phyloP scores from a whole-genome alignment of 495 filamentous ascomycete genomes.

The Trichocladium antarcticum region DNA sequence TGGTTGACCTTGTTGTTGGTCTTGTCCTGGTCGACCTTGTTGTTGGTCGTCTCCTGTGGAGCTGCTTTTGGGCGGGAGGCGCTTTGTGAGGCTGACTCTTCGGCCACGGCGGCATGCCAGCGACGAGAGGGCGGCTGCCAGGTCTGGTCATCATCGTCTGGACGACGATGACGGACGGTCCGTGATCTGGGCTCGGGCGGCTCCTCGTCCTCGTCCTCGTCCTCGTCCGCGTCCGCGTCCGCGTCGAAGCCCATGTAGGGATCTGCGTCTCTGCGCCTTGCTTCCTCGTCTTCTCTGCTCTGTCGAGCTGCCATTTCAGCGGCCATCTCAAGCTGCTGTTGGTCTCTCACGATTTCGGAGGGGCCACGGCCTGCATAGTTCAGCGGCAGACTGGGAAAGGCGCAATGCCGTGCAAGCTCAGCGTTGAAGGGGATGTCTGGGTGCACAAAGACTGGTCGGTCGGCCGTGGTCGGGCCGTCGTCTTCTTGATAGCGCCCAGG shows the following conservation, averaged over 20 bases:
- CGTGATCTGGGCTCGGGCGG: too few species aligned
- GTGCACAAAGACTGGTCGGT: constrained; percentile 10
- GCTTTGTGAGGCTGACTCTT: not conserved
- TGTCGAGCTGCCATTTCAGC: not conserved
- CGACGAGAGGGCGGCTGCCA: not conserved
- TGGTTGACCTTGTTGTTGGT: too few species aligned
- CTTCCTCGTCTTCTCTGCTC: not conserved
- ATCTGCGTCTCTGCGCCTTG: too few species aligned
- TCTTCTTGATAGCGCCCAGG: constrained; percentile 16
- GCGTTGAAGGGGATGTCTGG: constrained; percentile 9
- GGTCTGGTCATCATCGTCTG: not conserved
- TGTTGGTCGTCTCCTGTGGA: too few species aligned
- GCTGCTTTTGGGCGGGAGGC: too few species aligned
- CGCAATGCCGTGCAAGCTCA: constrained; percentile 10
- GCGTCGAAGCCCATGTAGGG: too few species aligned
- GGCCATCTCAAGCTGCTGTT: not conserved
- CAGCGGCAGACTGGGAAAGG: constrained; percentile 16
- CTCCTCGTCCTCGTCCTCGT: not conserved
- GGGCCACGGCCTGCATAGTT: constrained; percentile 12
- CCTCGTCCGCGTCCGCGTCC: not conserved
- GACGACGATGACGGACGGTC: too few species aligned
- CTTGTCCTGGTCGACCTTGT: too few species aligned
- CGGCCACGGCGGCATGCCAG: not conserved
- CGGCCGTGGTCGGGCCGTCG: constrained; percentile 2
- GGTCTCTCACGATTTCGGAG: constrained; percentile 1